Percentiles rank a stretch among this genome's conserved stretches.
Conservation (phyloP, 352 stramenopile genomes). For the Pythium volutum region DNA sequence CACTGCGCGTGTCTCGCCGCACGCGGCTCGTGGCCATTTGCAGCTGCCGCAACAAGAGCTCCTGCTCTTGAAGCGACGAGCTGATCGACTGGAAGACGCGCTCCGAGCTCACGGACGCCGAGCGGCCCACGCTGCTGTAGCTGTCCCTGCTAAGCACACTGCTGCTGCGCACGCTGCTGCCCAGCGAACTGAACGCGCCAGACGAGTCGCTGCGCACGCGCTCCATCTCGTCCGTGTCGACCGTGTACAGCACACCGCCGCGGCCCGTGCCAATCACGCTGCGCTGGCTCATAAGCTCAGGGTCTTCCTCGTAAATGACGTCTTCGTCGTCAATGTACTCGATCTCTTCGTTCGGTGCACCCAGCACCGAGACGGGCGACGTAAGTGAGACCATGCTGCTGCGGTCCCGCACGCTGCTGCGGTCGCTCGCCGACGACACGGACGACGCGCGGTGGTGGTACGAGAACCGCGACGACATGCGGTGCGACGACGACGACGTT, state of each 20-base stretch:
- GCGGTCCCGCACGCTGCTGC: not conserved
- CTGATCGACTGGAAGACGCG: conserved; percentile 9
- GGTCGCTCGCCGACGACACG: conserved; percentile 1
- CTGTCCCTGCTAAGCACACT: not conserved
- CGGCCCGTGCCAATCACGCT: not conserved
- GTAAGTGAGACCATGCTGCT: not conserved
- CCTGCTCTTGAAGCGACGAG: conserved; percentile 16
- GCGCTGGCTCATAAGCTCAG: not conserved
- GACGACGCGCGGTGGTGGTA: conserved; percentile 1
- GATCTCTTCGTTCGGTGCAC: conserved; percentile 2
- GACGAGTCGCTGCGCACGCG: conserved; percentile 8
- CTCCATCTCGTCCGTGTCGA: conserved; percentile 22
- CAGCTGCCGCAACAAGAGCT: conserved; percentile 11
- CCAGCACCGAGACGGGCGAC: conserved; percentile 2
- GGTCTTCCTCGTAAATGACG: conserved; percentile 17
- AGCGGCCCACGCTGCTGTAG: not conserved
- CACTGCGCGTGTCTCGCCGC: not conserved
- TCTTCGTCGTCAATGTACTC: conserved; percentile 19
- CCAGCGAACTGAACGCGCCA: not conserved
- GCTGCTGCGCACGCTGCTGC: not conserved
- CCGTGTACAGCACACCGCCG: conserved; percentile 2
- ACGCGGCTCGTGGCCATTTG: not conserved
- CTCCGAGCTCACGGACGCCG: conserved; percentile 4
- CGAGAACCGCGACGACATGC: not conserved
- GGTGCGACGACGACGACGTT: not conserved